Evolutionary conservation across 202 grass and related monocot species (phyloP), one percentile per base, ranked within the genome.

Genomic region (Hordeum pubiflorum): DNA sequence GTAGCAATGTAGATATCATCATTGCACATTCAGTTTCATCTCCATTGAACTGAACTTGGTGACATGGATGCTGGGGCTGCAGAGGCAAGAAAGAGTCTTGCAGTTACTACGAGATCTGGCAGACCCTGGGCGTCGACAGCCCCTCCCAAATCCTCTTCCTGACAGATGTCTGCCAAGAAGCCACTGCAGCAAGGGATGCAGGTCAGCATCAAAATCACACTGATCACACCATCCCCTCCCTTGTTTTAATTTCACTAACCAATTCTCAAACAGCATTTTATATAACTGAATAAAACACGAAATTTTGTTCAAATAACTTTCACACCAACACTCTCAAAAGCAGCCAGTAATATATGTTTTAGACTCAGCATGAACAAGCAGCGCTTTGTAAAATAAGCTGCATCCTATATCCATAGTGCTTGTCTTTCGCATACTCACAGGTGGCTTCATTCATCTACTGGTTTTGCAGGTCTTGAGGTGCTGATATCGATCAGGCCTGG

Each of bases 71-170:
- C 0, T 54, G 67, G 27, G 22, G 22, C 1, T 31, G 7, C 59
- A 94, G 92, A 21, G 76, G 89, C 82, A 97, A 97, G 85, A 92
- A 82, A 86, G 92, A 94, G 75, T 22, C 86, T 61, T 56, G 39
- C 50, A 97, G 95, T 71, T 97, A 94, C 55, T 88, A 84, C 18
- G 92, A 97, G 52, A 97, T 97, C 69, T 93, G 88, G 72, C 90
- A 89, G 66, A 88, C 95, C 0, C 17, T 97, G 2, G 92, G 95
- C 4, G 90, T 91, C 18, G 90, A 98, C 83, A 83, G 72, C 9
- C 90, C 95, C 12, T 94, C 90, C 56, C 88, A 97, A 58, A 81
- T 94, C 63, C 46, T 97, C 37, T 98, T 98, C 84, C 78, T 98
- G 20, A 98, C 95, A 14, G 95, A 98, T 84, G 95, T 94, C 40